These are phyloP conservation scores for Aspergillus sp. DNA, from an alignment of 2,329 filamentous ascomycete species.

Conservation along the genomic window DNA sequence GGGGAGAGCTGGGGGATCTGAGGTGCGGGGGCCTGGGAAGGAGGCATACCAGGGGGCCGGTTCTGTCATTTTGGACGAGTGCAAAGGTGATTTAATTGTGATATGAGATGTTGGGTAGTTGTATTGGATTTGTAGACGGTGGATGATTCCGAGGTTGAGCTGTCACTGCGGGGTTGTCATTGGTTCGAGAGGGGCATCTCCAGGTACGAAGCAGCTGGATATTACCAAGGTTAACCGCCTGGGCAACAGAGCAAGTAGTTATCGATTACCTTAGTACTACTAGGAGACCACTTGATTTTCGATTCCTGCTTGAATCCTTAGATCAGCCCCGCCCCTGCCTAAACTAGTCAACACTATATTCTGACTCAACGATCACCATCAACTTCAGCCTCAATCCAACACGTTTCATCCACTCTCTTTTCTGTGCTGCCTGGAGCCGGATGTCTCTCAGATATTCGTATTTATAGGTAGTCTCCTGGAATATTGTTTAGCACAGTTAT, in stretches of 20 bases:
- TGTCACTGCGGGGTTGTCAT: slow-evolving; percentile 9
- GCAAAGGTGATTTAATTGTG: not conserved
- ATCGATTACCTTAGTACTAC: no score
- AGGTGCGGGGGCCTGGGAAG: slow-evolving; percentile 38
- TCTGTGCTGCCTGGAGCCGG: not conserved
- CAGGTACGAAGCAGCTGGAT: no score
- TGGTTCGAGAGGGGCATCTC: not conserved
- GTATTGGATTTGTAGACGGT: not conserved
- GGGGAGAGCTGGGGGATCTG: slow-evolving; percentile 27
- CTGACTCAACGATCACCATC: not conserved
- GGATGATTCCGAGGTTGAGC: not conserved
- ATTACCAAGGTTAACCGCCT: no score
- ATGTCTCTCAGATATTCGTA: not conserved
- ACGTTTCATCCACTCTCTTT: not conserved
- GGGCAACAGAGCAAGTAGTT: no score
- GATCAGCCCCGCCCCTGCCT: not conserved
- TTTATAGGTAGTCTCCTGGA: no score
- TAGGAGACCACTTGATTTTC: no score
- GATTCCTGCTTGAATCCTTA: no score
- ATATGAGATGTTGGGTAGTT: not conserved
- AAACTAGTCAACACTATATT: not conserved
- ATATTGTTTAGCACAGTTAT: not conserved
- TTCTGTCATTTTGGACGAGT: not conserved
- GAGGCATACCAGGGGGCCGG: slow-evolving; percentile 38
- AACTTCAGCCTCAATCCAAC: not conserved